These are phyloP conservation scores for Leccinum subgranulosum DNA, from an alignment of 768 basidiomycete genomes.

Conservation along the genomic window DNA sequence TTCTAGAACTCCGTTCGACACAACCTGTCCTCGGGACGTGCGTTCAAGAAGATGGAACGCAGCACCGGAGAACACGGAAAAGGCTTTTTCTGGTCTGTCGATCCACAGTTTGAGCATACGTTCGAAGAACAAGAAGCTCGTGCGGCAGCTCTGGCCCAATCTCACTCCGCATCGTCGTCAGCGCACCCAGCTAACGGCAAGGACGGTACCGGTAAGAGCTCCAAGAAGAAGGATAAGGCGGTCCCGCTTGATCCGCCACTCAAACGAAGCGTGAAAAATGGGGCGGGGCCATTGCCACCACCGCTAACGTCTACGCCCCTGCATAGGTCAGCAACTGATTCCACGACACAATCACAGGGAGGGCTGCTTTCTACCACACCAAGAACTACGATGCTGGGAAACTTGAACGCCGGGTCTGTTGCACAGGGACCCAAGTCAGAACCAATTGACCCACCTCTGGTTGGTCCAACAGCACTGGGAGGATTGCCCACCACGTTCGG, in stretches of 20 bases:
- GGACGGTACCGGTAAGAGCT: constrained; percentile 30
- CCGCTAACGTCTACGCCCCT: constrained; percentile 67
- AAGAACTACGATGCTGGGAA: background rate
- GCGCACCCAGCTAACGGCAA: constrained; percentile 31
- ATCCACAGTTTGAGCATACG: constrained; percentile 63
- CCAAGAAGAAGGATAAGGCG: constrained; percentile 60
- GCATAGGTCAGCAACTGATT: constrained; percentile 16
- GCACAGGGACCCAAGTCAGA: constrained; percentile 7
- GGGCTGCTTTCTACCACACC: constrained; percentile 6
- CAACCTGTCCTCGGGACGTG: constrained; percentile 88
- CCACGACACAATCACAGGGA: constrained; percentile 1
- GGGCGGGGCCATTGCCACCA: constrained; percentile 57
- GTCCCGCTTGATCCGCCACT: constrained; percentile 56
- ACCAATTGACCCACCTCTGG: constrained; percentile 1
- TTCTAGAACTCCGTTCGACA: constrained; percentile 90
- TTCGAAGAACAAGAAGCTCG: constrained; percentile 71
- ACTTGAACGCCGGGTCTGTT: background rate
- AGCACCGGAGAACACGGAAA: constrained; percentile 85
- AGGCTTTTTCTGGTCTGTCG: constrained; percentile 92
- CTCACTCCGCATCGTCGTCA: constrained; percentile 22
- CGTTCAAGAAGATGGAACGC: constrained; percentile 88
- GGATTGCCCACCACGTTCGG: background rate
- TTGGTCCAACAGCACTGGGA: background rate
- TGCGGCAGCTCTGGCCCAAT: constrained; percentile 31
- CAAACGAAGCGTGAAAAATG: constrained; percentile 68